phyloP scores from a whole-genome alignment of 345 rosid species.

The Arabidopsis arenosa region DNA sequence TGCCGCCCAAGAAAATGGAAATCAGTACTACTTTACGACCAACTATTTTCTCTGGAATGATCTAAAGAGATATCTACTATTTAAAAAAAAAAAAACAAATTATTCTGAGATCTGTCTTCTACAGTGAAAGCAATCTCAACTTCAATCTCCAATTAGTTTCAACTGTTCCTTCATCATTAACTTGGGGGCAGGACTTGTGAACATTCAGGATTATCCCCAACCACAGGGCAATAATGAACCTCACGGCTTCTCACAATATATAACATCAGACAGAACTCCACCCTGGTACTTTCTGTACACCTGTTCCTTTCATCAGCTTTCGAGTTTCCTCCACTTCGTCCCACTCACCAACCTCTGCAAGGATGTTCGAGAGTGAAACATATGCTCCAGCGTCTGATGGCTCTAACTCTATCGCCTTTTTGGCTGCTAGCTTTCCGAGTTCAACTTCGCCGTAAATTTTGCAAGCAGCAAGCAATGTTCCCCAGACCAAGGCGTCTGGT shows the following conservation, averaged over 20 bases:
- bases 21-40: not conserved
- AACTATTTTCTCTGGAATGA: conserved; percentile 4
- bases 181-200: conserved; percentile 8
- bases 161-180: not conserved
- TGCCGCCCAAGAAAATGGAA: conserved; percentile 25
- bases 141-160: conserved; percentile 1
- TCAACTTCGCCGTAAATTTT: conserved; percentile 69
- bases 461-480: conserved; percentile 81
- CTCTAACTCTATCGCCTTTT: conserved; percentile 56
- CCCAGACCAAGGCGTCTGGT: conserved; percentile 78
- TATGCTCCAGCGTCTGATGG: conserved; percentile 70
- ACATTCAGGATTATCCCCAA: conserved; percentile 8
- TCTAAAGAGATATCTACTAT: not conserved
- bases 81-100: not conserved
- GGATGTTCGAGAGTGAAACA: conserved; percentile 74
- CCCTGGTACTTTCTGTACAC: conserved; percentile 67
- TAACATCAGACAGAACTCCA: conserved; percentile 60
- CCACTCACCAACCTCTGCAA: conserved; percentile 81
- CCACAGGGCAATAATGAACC: conserved; percentile 8
- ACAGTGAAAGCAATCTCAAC: conserved; percentile 12
- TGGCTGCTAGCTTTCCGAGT: conserved; percentile 72
- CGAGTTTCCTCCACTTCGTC: conserved; percentile 65
- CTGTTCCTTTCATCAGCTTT: conserved; percentile 60
- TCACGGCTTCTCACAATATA: conserved; percentile 16
- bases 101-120: not conserved